phyloP scores from a whole-genome alignment of 2,329 filamentous ascomycete species.

The Verruconis gallopava region DNA sequence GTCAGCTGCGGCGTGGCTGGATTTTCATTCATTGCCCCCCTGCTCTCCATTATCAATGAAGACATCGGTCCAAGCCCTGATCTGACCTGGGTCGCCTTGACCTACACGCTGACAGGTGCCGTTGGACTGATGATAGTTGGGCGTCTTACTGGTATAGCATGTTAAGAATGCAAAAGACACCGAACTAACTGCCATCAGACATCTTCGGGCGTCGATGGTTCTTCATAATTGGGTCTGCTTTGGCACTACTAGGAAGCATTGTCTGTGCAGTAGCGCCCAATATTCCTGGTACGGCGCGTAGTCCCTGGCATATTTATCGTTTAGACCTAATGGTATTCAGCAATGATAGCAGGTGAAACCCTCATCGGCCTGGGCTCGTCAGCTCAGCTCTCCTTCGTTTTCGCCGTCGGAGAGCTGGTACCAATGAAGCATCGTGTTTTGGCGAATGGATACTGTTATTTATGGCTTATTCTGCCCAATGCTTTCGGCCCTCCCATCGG shows the following conservation, averaged over 20 bases:
- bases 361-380: conserved; percentile 14
- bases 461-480: conserved; percentile 13
- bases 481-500: conserved; percentile 8
- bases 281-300: conserved; percentile 13
- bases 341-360: conserved; percentile 15
- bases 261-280: conserved; percentile 13
- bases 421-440: conserved; percentile 14
- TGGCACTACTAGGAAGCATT: conserved; percentile 13
- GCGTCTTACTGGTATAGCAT: conserved; percentile 12
- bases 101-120: conserved; percentile 14
- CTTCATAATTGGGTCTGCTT: conserved; percentile 13
- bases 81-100: conserved; percentile 15
- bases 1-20: conserved; percentile 14
- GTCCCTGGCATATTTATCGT: conserved; percentile 10
- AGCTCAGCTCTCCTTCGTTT: conserved; percentile 14
- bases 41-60: conserved; percentile 15
- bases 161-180: not conserved
- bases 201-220: conserved; percentile 15
- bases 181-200: conserved; percentile 13
- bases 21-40: conserved; percentile 14
- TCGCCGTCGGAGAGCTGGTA: conserved; percentile 14
- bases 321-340: no score
- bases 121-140: conserved; percentile 15
- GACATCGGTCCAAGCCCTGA: conserved; percentile 16
- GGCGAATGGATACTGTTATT: conserved; percentile 13